These are phyloP conservation scores for Mycocentrospora acerina DNA, from an alignment of 2,329 filamentous ascomycete genomes.

Conservation along the genomic window DNA sequence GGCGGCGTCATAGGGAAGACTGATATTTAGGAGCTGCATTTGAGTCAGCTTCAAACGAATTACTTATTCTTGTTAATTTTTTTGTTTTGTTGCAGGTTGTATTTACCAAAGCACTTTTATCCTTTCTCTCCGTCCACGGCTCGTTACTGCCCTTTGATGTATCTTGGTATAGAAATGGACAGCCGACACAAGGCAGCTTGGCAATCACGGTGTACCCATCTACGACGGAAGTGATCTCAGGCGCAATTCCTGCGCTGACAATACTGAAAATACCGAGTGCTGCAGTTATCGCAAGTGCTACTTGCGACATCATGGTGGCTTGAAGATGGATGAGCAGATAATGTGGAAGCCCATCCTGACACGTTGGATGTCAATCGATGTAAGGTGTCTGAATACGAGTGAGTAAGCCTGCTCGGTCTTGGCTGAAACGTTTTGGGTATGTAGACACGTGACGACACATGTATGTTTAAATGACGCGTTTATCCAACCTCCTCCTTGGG, in stretches of 20 bases:
- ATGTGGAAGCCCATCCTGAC: neutral
- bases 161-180: conserved; percentile 37
- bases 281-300: neutral
- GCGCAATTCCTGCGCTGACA: conserved; percentile 21
- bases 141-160: conserved; percentile 24
- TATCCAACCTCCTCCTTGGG: neutral
- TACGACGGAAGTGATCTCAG: conserved; percentile 31
- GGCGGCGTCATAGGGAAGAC: conserved; percentile 28
- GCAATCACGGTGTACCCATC: conserved; percentile 37
- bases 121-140: conserved; percentile 26
- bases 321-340: neutral
- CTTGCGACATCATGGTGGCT: neutral
- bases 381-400: too few species aligned
- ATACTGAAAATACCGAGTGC: neutral
- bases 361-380: neutral
- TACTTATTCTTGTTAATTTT: too few species aligned
- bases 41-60: neutral
- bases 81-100: too few species aligned
- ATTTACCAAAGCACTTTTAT: conserved; percentile 31
- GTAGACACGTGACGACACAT: too few species aligned
- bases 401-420: too few species aligned
- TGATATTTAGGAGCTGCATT: conserved; percentile 32
- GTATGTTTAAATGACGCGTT: too few species aligned
- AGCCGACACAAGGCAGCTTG: conserved; percentile 36
- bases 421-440: too few species aligned